Conservation (phyloP, 2,329 filamentous ascomycete species). For the Talaromyces sp. region DNA sequence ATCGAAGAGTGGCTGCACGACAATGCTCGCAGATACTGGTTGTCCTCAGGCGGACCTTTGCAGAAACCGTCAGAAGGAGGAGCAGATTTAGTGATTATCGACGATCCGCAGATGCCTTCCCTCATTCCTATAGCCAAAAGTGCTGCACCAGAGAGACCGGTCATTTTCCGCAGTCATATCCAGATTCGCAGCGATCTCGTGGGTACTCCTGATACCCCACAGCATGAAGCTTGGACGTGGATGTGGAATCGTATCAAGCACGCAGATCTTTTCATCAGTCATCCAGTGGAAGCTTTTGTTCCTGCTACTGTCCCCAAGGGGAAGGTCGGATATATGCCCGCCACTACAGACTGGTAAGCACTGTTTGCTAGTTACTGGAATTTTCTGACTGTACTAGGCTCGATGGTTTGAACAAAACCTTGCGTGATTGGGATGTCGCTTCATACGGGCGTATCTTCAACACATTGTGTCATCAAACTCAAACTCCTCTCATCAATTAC, state of each 20-base stretch:
- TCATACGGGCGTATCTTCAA: slow-evolving; percentile 75
- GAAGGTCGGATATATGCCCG: slow-evolving; percentile 72
- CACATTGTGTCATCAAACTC: slow-evolving; percentile 59
- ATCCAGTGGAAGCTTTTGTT: slow-evolving; percentile 73
- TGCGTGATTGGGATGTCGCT: slow-evolving; percentile 52
- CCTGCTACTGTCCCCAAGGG: slow-evolving; percentile 63
- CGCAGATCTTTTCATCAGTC: slow-evolving; percentile 76
- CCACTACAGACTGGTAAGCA: slow-evolving; percentile 75
- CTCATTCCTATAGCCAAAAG: slow-evolving; percentile 73
- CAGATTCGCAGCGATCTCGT: slow-evolving; percentile 75
- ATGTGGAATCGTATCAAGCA: slow-evolving; percentile 68
- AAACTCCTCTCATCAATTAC: slow-evolving; percentile 51
- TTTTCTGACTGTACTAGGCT: slow-evolving; percentile 34
- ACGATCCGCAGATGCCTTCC: slow-evolving; percentile 81
- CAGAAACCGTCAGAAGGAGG: slow-evolving; percentile 64
- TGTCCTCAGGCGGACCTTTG: slow-evolving; percentile 64
- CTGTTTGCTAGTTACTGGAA: slow-evolving; percentile 63
- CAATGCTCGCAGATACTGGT: slow-evolving; percentile 74
- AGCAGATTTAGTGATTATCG: slow-evolving; percentile 72
- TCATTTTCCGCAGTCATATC: slow-evolving; percentile 79
- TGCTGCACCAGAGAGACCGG: slow-evolving; percentile 66
- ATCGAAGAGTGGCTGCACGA: slow-evolving; percentile 69
- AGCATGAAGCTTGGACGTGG: slow-evolving; percentile 71
- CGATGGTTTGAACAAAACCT: slow-evolving; percentile 18
- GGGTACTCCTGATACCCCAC: slow-evolving; percentile 60